Evolutionary conservation across 2,329 filamentous ascomycete species (phyloP), one percentile per base, ranked within the genome.

Genomic region (Nectriaceae sp.): DNA sequence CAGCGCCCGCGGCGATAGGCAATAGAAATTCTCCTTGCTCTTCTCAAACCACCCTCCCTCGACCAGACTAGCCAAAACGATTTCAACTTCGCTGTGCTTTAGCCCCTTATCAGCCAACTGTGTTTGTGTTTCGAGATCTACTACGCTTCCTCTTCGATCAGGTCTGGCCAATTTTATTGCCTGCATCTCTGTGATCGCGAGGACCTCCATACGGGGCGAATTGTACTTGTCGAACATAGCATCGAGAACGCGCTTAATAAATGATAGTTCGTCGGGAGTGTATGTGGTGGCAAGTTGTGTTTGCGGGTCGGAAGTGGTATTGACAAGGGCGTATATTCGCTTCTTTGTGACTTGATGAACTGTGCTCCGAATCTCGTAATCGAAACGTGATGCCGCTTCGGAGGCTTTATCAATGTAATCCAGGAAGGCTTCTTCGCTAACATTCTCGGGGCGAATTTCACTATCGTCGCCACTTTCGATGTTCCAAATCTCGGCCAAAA

Each of bases 201-300:
- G 86, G 21, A 90, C 81, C 70, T 99, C 93, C 62, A 85, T 83
- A n/a, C 83, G 77, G 8, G 76, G 78, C 0, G 85, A 90, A 65
- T 97, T 97, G 73, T 90, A 85, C 18, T 83, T 87, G 55, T 95
- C 90, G 65, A 97, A 99, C 82, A 99, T 96, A 59, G 82, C 84
- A 66, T 97, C 92, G 1, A 99, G 80, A 3, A 97, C 68, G 8
- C 94, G 80, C 70, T 95, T 94, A 46, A 97, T 82, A 66, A 90
- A 99, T 1, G 88, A 84, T 24, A 97, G 89, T 72, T 97, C 92
- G 57, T 96, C 91, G 0, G 90, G 75, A 6, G 78, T 81, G 65
- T 88, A 89, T 0, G 82, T 84, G 0, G 94, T 97, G 2, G 92
- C 90, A 33, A 97, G 79, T 63, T 97, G 93, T 0, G 90, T 95